Base-by-base conservation (phyloP, 345 rosid genomes). In the Citropsis articulata region DNA sequence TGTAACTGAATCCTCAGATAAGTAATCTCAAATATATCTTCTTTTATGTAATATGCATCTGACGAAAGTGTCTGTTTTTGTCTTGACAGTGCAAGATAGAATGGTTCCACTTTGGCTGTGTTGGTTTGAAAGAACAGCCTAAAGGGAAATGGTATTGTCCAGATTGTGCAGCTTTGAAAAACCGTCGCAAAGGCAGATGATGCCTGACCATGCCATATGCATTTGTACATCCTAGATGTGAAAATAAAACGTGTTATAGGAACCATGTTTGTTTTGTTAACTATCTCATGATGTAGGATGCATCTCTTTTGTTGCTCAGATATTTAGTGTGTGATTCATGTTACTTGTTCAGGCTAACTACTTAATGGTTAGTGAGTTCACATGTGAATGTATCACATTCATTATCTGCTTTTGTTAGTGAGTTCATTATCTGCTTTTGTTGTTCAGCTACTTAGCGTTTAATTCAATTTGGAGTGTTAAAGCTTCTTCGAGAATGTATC, bases 101-200 rank as follows among this genome's bases (percentile, higher is more conserved):
- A 82, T 96, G 99, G 99, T 94, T 96, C 83, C 98, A 94, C 83
- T 96, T 94, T 50, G 97, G 95, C 1, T 96, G 99, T 31, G 98
- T 96, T 33, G 97, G 97, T 59, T 78, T 94, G 80, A 96, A 90
- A 72, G 97, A 92, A 81, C 91, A 90, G 65, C 97, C 97, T 2
- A 96, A 83, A 80, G 99, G 99, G 57, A 96, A 96, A 85, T 96
- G 99, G 98, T 92, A 86, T 64, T 96, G 99, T 65, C 82, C 97
- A 9, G 93, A 88, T 53, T 94, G 99, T 80, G 92, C 90, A 74
- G 83, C 88, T 25, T 33, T 84, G 73, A 94, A 87, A 85, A 89
- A 85, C 78, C 91, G 95, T 12, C 88, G 95, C 75, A 91, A 89
- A 85, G 91, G 93, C 69, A 86, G 94, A 83, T 86, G 85, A 87